A percentile compares a stretch with the other conserved stretches of the same genome.
phyloP scores from a whole-genome alignment of 257 asterid genomes.

The Fraxinus cuspidata region DNA sequence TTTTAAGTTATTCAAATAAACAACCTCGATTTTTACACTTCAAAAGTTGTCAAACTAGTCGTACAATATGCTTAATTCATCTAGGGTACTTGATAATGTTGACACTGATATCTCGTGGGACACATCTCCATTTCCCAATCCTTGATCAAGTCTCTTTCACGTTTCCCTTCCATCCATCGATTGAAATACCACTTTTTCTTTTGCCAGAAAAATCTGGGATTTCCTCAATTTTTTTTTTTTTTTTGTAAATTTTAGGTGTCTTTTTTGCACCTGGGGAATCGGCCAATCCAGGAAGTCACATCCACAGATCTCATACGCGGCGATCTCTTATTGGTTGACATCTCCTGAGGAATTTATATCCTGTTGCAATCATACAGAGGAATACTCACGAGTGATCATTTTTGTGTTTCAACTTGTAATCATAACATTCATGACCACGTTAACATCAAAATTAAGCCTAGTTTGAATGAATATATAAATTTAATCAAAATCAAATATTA shows the following conservation, averaged over 20 bases:
- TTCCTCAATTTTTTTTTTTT: neutral
- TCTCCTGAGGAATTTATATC: slow-evolving; percentile 42
- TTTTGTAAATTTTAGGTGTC: neutral
- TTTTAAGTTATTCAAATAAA: too few relatives aligned
- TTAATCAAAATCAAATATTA: too few relatives aligned
- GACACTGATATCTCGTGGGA: slow-evolving; percentile 21
- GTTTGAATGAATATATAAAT: too few relatives aligned
- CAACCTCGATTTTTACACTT: too few relatives aligned
- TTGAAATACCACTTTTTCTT: slow-evolving; percentile 3
- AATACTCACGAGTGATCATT: neutral
- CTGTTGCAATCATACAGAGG: slow-evolving; percentile 31
- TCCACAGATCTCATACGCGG: slow-evolving; percentile 40
- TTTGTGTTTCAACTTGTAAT: too few relatives aligned
- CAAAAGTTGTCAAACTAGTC: too few relatives aligned
- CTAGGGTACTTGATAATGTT: slow-evolving; percentile 23
- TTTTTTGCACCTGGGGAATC: neutral
- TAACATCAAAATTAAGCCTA: too few relatives aligned
- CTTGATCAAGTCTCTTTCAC: slow-evolving; percentile 23
- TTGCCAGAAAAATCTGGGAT: slow-evolving; percentile 50
- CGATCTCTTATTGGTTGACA: slow-evolving; percentile 36
- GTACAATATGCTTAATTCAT: neutral
- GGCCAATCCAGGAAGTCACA: slow-evolving; percentile 37
- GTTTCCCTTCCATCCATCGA: neutral
- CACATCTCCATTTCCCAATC: neutral
- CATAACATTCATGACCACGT: too few relatives aligned